Conservation (phyloP, 2,329 filamentous ascomycete genomes). For the Fusarium oligoseptatum region DNA sequence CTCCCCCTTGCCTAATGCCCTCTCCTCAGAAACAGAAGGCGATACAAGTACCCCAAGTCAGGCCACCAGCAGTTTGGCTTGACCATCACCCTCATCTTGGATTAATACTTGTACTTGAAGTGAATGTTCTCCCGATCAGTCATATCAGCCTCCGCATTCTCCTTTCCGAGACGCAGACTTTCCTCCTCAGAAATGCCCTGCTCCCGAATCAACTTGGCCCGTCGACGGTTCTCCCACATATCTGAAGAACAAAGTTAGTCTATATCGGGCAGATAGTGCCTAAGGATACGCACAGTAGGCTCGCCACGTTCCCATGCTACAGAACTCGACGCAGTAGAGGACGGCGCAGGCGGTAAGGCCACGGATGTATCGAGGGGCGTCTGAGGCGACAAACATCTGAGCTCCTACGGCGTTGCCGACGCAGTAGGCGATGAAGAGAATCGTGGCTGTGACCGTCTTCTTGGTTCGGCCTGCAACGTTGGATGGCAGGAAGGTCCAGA, state of each 20-base stretch:
- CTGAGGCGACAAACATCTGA: slow-evolving; percentile 16
- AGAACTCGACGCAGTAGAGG: background rate
- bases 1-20: background rate
- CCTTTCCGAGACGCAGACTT: slow-evolving; percentile 39
- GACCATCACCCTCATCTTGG: background rate
- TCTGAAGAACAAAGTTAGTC: background rate
- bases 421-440: slow-evolving; percentile 42
- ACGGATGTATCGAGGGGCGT: background rate
- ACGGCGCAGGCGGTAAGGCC: background rate
- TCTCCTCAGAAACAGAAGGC: no score
- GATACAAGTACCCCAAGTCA: background rate
- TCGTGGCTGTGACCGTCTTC: slow-evolving; percentile 45
- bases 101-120: slow-evolving; percentile 38
- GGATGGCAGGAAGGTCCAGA: slow-evolving; percentile 53
- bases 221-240: background rate
- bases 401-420: slow-evolving; percentile 42
- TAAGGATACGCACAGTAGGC: background rate
- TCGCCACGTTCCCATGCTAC: background rate
- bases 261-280: fast-evolving
- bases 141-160: slow-evolving; percentile 47
- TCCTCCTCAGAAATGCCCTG: slow-evolving; percentile 33
- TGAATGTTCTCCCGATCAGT: slow-evolving; percentile 44
- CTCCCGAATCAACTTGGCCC: background rate
- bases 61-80: no score
- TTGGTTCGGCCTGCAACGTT: slow-evolving; percentile 57